phyloP scores from a whole-genome alignment of 257 asterid species.

The Haberlea rhodopensis region DNA sequence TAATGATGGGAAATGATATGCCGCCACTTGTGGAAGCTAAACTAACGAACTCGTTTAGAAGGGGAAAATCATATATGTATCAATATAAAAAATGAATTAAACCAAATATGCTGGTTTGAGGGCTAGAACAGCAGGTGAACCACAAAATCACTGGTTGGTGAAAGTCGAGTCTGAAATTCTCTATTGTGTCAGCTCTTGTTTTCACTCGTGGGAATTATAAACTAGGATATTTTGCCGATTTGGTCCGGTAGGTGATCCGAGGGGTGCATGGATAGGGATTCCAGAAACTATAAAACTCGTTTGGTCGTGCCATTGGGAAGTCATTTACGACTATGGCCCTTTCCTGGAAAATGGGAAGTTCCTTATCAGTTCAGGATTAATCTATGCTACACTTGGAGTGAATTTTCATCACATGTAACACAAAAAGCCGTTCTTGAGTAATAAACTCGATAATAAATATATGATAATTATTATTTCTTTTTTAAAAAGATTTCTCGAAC shows the following conservation, averaged over 20 bases:
- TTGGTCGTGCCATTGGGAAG: slow-evolving; percentile 90
- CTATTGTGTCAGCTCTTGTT: not conserved
- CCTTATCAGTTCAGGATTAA: no score
- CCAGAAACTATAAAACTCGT: slow-evolving; percentile 89
- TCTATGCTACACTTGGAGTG: no score
- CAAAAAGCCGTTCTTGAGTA: no score
- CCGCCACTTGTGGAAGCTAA: no score
- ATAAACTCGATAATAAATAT: no score
- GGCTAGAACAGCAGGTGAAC: slow-evolving; percentile 96
- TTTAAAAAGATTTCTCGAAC: no score
- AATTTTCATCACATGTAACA: no score
- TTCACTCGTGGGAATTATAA: not conserved
- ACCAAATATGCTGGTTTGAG: slow-evolving; percentile 84
- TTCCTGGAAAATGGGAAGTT: slow-evolving; percentile 57
- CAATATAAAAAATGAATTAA: slow-evolving; percentile 50
- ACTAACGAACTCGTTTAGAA: no score
- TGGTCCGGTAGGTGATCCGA: slow-evolving; percentile 89
- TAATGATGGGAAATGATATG: no score
- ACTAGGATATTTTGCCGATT: slow-evolving; percentile 45
- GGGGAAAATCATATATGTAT: not conserved
- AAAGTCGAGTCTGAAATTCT: not conserved
- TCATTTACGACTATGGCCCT: slow-evolving; percentile 76
- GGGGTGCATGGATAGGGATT: slow-evolving; percentile 92
- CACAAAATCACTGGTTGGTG: slow-evolving; percentile 91
- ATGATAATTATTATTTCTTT: no score